Conservation (phyloP, 78 protist genomes). For the Diacronema lutheri region DNA sequence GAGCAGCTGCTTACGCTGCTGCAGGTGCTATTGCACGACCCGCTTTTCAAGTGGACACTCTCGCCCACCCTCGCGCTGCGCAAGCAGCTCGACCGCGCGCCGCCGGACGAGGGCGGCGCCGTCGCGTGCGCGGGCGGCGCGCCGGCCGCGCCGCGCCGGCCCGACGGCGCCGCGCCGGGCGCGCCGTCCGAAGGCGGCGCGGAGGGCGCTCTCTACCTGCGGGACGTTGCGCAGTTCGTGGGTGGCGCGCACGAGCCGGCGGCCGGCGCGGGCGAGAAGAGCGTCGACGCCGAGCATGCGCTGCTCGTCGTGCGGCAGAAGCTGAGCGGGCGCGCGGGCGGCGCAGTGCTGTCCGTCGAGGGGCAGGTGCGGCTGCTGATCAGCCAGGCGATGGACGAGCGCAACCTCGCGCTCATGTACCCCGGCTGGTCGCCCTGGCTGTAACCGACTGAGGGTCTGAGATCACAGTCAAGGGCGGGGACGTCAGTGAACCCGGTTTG, state of each 20-base stretch:
- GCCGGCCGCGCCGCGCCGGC: no score
- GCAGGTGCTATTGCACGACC: not conserved
- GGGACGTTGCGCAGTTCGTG: no score
- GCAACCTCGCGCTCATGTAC: not conserved
- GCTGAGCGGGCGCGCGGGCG: not conserved
- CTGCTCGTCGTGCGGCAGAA: not conserved
- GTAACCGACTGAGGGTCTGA: no score
- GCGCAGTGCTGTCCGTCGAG: not conserved
- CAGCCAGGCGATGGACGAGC: not conserved
- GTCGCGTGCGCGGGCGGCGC: no score
- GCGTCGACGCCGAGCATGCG: not conserved
- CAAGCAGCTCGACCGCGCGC: not conserved
- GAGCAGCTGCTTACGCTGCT: slow-evolving; percentile 40
- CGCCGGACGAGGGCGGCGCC: not conserved
- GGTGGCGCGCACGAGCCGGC: not conserved
- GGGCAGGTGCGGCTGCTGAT: slow-evolving; percentile 3
- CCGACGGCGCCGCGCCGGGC: no score
- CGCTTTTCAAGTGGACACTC: not conserved
- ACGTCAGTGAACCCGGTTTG: no score
- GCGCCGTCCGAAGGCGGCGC: no score
- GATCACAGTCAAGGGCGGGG: no score
- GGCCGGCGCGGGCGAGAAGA: not conserved
- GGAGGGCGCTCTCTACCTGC: not conserved
- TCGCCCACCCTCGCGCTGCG: not conserved
- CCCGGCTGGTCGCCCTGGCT: not conserved